Conservation (phyloP, 1,284 basidiomycete genomes). For the Cutaneotrichosporon sp. region DNA sequence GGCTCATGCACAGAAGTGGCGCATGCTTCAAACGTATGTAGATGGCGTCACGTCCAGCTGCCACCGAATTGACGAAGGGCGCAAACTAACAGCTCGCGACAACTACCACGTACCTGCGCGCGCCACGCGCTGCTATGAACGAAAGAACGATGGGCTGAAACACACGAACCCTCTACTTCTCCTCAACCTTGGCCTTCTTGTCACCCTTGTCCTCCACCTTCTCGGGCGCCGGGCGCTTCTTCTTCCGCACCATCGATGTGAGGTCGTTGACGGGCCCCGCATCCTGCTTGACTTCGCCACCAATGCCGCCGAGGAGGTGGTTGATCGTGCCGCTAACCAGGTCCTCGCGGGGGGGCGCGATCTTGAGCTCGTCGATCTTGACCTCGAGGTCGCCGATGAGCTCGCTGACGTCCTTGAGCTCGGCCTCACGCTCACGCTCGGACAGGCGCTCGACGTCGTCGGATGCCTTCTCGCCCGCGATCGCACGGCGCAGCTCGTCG, state of each 20-base stretch:
- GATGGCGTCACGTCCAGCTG: no score
- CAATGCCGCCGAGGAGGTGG: slow-evolving; percentile 58
- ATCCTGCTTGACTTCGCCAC: slow-evolving; percentile 36
- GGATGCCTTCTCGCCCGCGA: slow-evolving; percentile 3
- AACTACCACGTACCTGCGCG: background rate
- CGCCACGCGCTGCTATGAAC: background rate
- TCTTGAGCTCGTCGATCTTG: slow-evolving; percentile 87
- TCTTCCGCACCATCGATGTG: slow-evolving; percentile 79
- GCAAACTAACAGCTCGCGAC: no score
- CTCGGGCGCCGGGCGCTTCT: slow-evolving; percentile 52
- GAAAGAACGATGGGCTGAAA: background rate
- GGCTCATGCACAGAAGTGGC: no score
- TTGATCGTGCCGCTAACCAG: slow-evolving; percentile 52
- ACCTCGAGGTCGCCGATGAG: slow-evolving; percentile 74
- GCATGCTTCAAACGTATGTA: no score
- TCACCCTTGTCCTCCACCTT: slow-evolving; percentile 55
- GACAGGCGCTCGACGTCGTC: slow-evolving; percentile 57
- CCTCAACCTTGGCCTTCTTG: slow-evolving; percentile 63
- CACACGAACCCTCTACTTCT: background rate
- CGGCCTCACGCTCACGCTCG: slow-evolving; percentile 67
- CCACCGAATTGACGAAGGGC: no score
- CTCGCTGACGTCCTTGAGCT: slow-evolving; percentile 74
- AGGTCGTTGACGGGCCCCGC: slow-evolving; percentile 69
- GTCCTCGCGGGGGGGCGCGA: slow-evolving; percentile 63
- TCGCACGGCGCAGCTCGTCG: slow-evolving; percentile 61